Evolutionary conservation across 805 yeast species (phyloP).

Genomic region (Maudiozyma turicensis): DNA sequence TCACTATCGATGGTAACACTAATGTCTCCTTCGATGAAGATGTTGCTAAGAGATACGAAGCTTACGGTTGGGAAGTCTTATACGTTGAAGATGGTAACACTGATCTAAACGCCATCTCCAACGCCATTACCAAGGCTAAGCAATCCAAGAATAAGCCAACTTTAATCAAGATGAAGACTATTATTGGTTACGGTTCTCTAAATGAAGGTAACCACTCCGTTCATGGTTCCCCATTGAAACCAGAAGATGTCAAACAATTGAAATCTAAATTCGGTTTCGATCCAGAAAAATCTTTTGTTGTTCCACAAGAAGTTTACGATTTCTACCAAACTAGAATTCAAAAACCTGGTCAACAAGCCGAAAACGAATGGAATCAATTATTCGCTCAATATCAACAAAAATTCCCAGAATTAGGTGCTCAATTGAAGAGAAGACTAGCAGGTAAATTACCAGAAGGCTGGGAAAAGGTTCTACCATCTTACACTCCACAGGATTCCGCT

Average conservation of each 20-base stretch:
- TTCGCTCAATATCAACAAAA: constrained; percentile 52
- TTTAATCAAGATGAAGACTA: constrained; percentile 77
- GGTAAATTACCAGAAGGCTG: constrained; percentile 77
- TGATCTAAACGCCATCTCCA: constrained; percentile 54
- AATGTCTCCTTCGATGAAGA: constrained; percentile 88
- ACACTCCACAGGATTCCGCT: constrained; percentile 68
- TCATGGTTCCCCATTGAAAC: constrained; percentile 93
- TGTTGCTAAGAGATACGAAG: constrained; percentile 71
- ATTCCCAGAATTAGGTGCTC: constrained; percentile 73
- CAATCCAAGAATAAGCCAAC: constrained; percentile 69
- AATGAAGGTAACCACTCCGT: constrained; percentile 81
- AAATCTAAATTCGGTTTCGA: constrained; percentile 79
- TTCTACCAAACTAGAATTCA: constrained; percentile 47
- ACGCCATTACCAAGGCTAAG: constrained; percentile 49
- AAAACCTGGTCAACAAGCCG: constrained; percentile 53
- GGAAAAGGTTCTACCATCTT: constrained; percentile 69
- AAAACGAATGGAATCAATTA: constrained; percentile 65
- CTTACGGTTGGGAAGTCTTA: constrained; percentile 90
- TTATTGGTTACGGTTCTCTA: constrained; percentile 89
- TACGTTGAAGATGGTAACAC: constrained; percentile 69
- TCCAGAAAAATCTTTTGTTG: constrained; percentile 70
- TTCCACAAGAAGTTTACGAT: constrained; percentile 76
- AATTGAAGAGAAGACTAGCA: constrained; percentile 65
- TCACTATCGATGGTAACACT: constrained; percentile 94
- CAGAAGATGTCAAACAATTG: constrained; percentile 83